Conservation (phyloP, 441 rosid species). For the Aleurites moluccanus region DNA sequence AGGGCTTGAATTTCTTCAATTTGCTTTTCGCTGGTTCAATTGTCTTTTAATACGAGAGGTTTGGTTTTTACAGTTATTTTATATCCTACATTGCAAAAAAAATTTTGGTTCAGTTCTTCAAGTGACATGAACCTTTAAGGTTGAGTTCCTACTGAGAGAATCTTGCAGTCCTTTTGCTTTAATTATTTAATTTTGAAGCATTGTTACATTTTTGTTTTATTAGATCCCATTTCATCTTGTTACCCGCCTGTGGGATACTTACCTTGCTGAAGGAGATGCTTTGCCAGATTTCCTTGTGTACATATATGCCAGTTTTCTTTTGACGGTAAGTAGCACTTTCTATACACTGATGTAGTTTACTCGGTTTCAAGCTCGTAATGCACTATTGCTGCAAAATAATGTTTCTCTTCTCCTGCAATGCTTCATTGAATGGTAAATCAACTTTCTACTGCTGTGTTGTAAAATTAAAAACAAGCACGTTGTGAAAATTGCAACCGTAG, state of each 20-base stretch:
- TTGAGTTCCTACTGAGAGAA: background rate
- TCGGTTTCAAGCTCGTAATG: constrained; percentile 1
- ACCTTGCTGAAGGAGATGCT: constrained; percentile 98
- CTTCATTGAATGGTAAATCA: background rate
- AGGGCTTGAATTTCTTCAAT: constrained; percentile 97
- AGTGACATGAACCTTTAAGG: background rate
- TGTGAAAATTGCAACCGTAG: background rate
- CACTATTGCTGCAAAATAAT: background rate
- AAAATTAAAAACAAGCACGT: constrained; percentile 1
- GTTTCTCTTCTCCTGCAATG: background rate
- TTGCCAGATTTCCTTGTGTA: constrained; percentile 96
- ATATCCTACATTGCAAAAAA: constrained; percentile 5
- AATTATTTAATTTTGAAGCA: constrained; percentile 12
- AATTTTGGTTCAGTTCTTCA: background rate
- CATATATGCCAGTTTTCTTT: constrained; percentile 91
- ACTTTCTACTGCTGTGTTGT: too few species aligned
- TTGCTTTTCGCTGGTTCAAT: constrained; percentile 99
- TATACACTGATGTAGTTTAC: constrained; percentile 3
- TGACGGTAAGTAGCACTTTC: constrained; percentile 57
- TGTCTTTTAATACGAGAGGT: constrained; percentile 97
- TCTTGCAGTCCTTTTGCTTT: constrained; percentile 3
- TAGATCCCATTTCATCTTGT: constrained; percentile 90
- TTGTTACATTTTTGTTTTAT: constrained; percentile 24
- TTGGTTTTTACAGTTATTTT: constrained; percentile 22
- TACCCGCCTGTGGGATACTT: constrained; percentile 95